A percentile compares a stretch with the other conserved stretches of the same genome.
Conservation (phyloP, 75 land plant genomes). For the Ceratopteris richardii region DNA sequence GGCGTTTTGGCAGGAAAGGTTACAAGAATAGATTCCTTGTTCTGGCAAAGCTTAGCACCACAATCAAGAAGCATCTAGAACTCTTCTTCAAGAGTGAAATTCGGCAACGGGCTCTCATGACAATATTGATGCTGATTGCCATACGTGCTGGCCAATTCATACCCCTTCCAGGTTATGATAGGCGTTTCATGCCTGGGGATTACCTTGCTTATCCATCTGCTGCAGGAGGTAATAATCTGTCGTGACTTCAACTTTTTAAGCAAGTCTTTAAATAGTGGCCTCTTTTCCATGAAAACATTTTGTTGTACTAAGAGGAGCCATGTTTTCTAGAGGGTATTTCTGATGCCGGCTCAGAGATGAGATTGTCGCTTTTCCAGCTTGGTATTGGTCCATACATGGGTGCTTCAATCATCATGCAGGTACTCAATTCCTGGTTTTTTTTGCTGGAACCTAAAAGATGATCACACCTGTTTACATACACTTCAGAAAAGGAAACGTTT, state of each 20-base stretch:
- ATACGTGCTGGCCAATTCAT: conserved; percentile 85
- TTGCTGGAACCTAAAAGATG: too few relatives aligned
- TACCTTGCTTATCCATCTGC: conserved; percentile 76
- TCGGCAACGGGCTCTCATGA: conserved; percentile 70
- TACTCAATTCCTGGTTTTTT: too few relatives aligned
- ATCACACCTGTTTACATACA: too few relatives aligned
- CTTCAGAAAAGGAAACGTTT: too few relatives aligned
- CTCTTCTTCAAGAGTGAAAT: conserved; percentile 95
- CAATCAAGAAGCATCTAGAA: conserved; percentile 62
- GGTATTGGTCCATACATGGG: conserved; percentile 86
- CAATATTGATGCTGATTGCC: conserved; percentile 53
- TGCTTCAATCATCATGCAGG: conserved; percentile 95
- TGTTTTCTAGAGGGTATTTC: conserved; percentile 59
- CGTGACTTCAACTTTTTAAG: too few relatives aligned
- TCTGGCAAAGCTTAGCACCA: conserved; percentile 67
- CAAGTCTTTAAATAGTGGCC: too few relatives aligned
- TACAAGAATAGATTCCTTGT: conserved; percentile 63
- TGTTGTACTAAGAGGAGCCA: too few relatives aligned
- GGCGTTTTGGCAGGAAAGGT: conserved; percentile 8
- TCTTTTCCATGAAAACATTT: too few relatives aligned
- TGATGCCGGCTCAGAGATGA: conserved; percentile 59
- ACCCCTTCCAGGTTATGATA: conserved; percentile 93
- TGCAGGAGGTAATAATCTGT: conserved; percentile 39
- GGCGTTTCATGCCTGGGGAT: conserved; percentile 65
- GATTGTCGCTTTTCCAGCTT: conserved; percentile 89